Conservation (phyloP, 73 alveolate species). For the Tetrahymena thermophila region DNA sequence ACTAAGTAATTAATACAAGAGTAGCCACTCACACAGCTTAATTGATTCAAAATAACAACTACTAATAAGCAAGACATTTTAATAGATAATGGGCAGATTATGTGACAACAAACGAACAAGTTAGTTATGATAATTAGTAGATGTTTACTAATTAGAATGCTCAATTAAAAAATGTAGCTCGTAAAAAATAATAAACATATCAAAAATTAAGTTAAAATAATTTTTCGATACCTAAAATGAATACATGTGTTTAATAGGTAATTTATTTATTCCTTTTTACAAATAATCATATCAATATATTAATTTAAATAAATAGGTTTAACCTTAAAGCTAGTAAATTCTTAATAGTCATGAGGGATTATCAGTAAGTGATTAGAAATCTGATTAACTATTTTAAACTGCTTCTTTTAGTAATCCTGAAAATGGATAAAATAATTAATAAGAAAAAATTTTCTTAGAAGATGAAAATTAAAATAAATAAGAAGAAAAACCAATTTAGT, state of each 20-base stretch:
- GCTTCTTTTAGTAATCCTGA: neutral
- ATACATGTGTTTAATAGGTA: neutral
- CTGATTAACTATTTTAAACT: neutral
- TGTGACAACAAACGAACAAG: neutral
- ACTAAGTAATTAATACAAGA: slow-evolving; percentile 65
- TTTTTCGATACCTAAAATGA: too few species aligned
- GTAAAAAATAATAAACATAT: neutral
- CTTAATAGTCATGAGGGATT: too few species aligned
- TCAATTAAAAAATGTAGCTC: neutral
- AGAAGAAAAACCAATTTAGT: neutral
- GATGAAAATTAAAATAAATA: neutral
- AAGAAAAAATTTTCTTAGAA: neutral
- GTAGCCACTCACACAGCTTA: slow-evolving; percentile 78
- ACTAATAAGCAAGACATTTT: slow-evolving; percentile 61
- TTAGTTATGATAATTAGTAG: neutral
- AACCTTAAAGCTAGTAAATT: too few species aligned
- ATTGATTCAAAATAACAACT: slow-evolving; percentile 66
- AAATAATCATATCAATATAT: too few species aligned
- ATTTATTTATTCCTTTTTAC: too few species aligned
- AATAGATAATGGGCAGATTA: slow-evolving; percentile 38
- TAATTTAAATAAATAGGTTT: too few species aligned
- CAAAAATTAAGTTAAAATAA: neutral
- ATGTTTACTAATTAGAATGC: neutral
- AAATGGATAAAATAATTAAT: neutral
- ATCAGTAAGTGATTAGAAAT: too few species aligned